Evolutionary conservation across 495 filamentous ascomycete species (phyloP), one percentile per base, ranked within the genome.

Genomic region (Lindgomyces ingoldianus): DNA sequence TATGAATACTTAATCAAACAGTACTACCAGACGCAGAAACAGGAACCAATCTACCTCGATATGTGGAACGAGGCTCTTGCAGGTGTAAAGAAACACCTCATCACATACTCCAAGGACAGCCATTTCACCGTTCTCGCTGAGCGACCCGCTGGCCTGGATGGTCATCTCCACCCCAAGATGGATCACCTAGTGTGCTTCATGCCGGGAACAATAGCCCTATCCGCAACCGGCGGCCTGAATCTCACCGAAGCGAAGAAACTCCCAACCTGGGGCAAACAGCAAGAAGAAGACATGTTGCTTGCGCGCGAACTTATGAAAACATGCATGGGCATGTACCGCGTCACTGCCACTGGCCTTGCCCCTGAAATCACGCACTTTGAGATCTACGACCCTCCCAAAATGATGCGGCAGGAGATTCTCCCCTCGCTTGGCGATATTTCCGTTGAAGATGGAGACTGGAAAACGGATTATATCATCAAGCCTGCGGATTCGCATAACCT

Each of bases 1-100:
- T 99, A 99, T 76, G 87, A 98, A 75, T 97, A 96, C 74, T 85
- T 96, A 39, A 91, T 98, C 78, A 98, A 98, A 76, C 93, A 98
- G 73, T 96, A 94, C 72, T 80, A 95, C 3, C 94, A 98, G 71
- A 99, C 95, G 9, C 88, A 87, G 21, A 85, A 89, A 74, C 81
- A 91, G 67, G 94, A 98, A 73, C 81, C 86, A 0, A 77, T 98
- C 8, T 99, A 98, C 75, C 80, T 86, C 47, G 89, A 93, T 3
- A 89, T 99, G 85, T 99, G 95, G 90, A 83, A 94, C 46, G 87
- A 98, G 73, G 81, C 93, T 6, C 79, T 98, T 24, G 78, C 77
- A 33, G 94, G 95, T 25, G 86, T 99, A 57, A 88, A 90, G 62
- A 96, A 96, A 73, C 89, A 98, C 73, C 83, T 99, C 24, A 79